Evolutionary conservation across 345 rosid genomes (phyloP).

Genomic region (Isatis tinctoria): DNA sequence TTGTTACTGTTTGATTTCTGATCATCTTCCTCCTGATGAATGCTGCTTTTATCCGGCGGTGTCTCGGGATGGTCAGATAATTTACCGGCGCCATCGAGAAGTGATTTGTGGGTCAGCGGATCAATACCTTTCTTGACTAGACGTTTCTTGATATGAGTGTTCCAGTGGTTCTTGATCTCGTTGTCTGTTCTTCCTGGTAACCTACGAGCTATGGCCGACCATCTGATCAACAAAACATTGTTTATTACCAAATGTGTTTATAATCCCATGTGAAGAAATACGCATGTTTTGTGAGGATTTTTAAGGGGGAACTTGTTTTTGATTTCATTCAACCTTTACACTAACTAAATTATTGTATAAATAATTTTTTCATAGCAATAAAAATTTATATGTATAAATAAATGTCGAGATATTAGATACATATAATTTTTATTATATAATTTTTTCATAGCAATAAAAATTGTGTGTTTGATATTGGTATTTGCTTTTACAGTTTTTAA

Average conservation of each 20-base stretch:
- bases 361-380: not conserved
- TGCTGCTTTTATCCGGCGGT: not conserved
- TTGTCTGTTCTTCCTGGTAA: slow-evolving; percentile 54
- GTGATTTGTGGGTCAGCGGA: slow-evolving; percentile 45
- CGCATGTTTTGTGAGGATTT: not conserved
- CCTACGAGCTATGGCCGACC: slow-evolving; percentile 55
- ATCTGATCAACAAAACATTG: slow-evolving; percentile 32
- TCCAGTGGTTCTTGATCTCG: slow-evolving; percentile 60
- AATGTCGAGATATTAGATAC: too few relatives aligned
- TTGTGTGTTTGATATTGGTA: not conserved
- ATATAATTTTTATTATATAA: not conserved
- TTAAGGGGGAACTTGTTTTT: not conserved
- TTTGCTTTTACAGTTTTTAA: not conserved
- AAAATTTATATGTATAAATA: not conserved
- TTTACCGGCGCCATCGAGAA: not conserved
- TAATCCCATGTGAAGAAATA: not conserved
- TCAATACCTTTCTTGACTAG: slow-evolving; percentile 41
- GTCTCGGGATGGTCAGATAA: slow-evolving; percentile 12
- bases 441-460: not conserved
- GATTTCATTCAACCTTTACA: not conserved
- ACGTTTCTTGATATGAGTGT: slow-evolving; percentile 49
- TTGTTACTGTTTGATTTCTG: not conserved
- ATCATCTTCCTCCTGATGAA: not conserved
- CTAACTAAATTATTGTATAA: not conserved
- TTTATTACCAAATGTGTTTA: not conserved